Percentiles rank a stretch among this genome's conserved stretches.
Conservation (phyloP, 345 rosid species). For the Leavenworthia alabamica region DNA sequence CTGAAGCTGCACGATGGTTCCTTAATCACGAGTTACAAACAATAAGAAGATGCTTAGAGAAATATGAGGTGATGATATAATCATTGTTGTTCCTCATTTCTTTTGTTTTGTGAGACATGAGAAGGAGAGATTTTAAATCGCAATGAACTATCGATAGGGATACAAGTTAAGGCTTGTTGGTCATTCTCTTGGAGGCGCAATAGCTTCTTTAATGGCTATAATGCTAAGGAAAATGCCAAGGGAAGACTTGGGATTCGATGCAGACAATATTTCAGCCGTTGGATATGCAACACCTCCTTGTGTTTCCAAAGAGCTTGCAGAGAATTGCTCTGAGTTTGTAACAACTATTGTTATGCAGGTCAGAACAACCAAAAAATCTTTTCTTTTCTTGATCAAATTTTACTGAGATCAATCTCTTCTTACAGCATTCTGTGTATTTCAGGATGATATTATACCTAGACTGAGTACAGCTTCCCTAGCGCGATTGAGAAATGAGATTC, state of each 20-base stretch:
- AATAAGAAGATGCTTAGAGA: conserved; percentile 58
- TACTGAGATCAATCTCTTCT: not conserved
- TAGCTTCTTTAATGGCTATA: conserved; percentile 71
- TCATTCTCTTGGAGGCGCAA: conserved; percentile 94
- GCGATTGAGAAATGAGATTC: conserved; percentile 78
- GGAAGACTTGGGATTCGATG: conserved; percentile 74
- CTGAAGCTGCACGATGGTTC: conserved; percentile 97
- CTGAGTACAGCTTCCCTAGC: conserved; percentile 67
- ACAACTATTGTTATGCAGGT: conserved; percentile 93
- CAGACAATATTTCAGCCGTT: conserved; percentile 70
- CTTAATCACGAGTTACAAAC: conserved; percentile 70
- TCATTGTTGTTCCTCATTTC: conserved; percentile 2
- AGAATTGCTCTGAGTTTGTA: conserved; percentile 81
- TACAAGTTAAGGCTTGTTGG: conserved; percentile 91
- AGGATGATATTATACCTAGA: conserved; percentile 89
- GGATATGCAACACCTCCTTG: conserved; percentile 93
- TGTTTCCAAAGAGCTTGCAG: conserved; percentile 82
- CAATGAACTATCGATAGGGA: conserved; percentile 48
- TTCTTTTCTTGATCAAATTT: not conserved
- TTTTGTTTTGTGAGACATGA: conserved; percentile 2
- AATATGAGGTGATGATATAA: conserved; percentile 48
- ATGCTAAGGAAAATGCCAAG: conserved; percentile 67
- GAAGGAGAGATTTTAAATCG: conserved; percentile 31
- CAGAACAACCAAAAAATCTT: conserved; percentile 14
- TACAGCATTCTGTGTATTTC: conserved; percentile 7